Evolutionary conservation across 2,329 filamentous ascomycete genomes (phyloP).

Genomic region (Penicillium glabrum): DNA sequence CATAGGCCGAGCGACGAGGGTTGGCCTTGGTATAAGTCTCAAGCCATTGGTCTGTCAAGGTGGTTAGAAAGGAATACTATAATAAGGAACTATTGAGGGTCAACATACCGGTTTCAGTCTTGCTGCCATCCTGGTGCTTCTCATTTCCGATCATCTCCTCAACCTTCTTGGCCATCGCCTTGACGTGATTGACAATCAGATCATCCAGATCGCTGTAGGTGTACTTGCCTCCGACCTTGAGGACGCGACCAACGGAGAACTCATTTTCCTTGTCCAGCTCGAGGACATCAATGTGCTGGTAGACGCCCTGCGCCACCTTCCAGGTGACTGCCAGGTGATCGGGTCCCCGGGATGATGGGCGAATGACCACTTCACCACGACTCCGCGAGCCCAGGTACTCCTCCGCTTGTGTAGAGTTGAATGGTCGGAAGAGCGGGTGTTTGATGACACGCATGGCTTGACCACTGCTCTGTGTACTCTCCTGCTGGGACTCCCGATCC

Average conservation of each 20-base stretch:
- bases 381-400: constrained; percentile 86
- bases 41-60: constrained; percentile 78
- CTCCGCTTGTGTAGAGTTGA: constrained; percentile 88
- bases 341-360: constrained; percentile 89
- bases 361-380: constrained; percentile 87
- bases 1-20: constrained; percentile 87
- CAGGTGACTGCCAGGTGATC: constrained; percentile 96
- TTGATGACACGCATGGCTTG: constrained; percentile 95
- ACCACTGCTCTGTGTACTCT: constrained; percentile 81
- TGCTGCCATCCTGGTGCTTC: constrained; percentile 83
- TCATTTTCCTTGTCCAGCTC: constrained; percentile 97
- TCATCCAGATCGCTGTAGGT: constrained; percentile 96
- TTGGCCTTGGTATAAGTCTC: constrained; percentile 96
- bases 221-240: constrained; percentile 84
- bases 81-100: constrained; percentile 33
- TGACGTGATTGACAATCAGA: constrained; percentile 93
- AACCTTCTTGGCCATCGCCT: constrained; percentile 96
- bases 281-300: constrained; percentile 95
- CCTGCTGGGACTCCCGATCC: constrained; percentile 78
- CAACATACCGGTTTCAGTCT: constrained; percentile 80
- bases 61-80: background rate
- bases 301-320: constrained; percentile 96
- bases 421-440: constrained; percentile 91
- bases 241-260: constrained; percentile 82
- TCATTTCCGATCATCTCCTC: constrained; percentile 94